Base-by-base conservation (phyloP, 1,139 yeast genomes). In the Suhomyces guaymorum region DNA sequence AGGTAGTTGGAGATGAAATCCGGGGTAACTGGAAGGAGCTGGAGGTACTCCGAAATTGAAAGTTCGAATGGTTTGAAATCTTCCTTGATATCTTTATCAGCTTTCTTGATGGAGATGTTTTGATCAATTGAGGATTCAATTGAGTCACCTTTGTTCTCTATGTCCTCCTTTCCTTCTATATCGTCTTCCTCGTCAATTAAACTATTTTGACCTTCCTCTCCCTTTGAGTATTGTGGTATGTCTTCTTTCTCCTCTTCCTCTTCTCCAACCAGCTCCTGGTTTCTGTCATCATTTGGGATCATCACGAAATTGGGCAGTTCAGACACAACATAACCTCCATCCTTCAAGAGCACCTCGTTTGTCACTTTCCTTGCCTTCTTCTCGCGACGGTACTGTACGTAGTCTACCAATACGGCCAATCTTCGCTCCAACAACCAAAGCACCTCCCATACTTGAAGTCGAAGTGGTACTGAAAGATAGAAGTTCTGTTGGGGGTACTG, bases 401-500 rank as follows among this genome's bases (percentile, higher is more conserved):
- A 58, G 54, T 54, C 64, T 0, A 66, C 61, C 13, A 79, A 44
- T 7, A 51, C 43, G 0, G 68, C 80, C 28, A 61, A 52, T 0
- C 65, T 66, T 2, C 64, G 54, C 8, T 67, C 64, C 4, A 82
- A 66, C 24, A 88, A 63, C 79, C 87, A 86, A 9, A 80, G 43
- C 0, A 81, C 77, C 49, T 92, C 97, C 59, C 85, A 95, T 0
- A 77, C 59, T 63, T 79, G 74, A 29, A 92, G 65, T 48, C 80
- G 78, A 33, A 90, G 61, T 0, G 98, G 98, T 4, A 90, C 63
- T 1, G 96, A 95, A 34, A 87, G 67, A 52, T 90, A 84, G 25
- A 82, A 69, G 52, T 88, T 90, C 51, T 92, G 98, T 57, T 92
- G 98, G 2, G 97, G 95, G 14, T 90, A 89, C 30, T 79, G 73